These are phyloP conservation scores for Mycena polygramma DNA, from an alignment of 768 basidiomycete genomes.

Conservation along the genomic window DNA sequence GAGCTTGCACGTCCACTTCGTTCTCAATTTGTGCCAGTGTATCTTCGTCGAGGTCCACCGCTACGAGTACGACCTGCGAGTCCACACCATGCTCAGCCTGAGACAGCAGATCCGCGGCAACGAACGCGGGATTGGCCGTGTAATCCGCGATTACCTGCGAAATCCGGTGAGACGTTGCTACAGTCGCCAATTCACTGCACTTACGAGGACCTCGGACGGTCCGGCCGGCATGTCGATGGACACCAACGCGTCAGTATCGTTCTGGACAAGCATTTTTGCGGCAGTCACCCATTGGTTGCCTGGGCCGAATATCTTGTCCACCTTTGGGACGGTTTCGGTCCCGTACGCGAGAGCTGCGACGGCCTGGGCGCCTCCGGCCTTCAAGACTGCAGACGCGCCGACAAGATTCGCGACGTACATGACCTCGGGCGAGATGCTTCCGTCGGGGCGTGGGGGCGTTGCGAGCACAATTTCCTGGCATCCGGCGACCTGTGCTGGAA, in stretches of 20 bases:
- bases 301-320: conserved; percentile 99
- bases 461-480: conserved; percentile 94
- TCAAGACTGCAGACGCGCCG: conserved; percentile 91
- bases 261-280: conserved; percentile 99
- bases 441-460: conserved; percentile 95
- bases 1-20: conserved; percentile 90
- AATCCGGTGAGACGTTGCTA: conserved; percentile 5
- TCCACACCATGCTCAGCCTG: conserved; percentile 99
- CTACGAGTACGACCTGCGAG: conserved; percentile 96
- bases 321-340: conserved; percentile 94
- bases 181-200: conserved; percentile 45
- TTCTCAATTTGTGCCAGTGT: conserved; percentile 82
- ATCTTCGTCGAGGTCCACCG: conserved; percentile 73
- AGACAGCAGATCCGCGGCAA: conserved; percentile 96
- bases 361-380: conserved; percentile 97
- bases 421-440: conserved; percentile 95
- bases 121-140: conserved; percentile 87
- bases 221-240: conserved; percentile 99
- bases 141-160: conserved; percentile 94
- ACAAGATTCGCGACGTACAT: conserved; percentile 95
- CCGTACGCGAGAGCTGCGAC: conserved; percentile 97
- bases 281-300: conserved; percentile 99
- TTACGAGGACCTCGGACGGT: conserved; percentile 95
- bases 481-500: conserved; percentile 97
- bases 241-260: conserved; percentile 96